Evolutionary conservation across 345 rosid genomes (phyloP).

Genomic region (Populus alba): DNA sequence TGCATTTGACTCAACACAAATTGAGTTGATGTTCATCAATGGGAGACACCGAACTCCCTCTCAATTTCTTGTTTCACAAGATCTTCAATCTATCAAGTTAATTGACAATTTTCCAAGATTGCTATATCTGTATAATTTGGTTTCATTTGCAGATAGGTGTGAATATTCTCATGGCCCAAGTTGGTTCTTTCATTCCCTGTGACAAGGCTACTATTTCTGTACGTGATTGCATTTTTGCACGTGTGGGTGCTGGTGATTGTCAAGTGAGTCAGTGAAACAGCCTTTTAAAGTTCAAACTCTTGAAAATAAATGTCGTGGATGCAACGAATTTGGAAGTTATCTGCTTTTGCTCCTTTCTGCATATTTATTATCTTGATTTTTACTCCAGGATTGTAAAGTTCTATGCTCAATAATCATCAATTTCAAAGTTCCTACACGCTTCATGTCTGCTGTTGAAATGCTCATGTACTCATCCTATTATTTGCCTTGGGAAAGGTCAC

Average conservation of each 20-base stretch:
- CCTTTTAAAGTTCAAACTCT: constrained; percentile 4
- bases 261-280: constrained; percentile 61
- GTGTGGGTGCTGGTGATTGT: constrained; percentile 99
- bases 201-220: constrained; percentile 83
- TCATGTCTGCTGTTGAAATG: too few species aligned
- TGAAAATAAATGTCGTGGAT: neutral
- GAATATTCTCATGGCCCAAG: constrained; percentile 94
- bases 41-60: neutral
- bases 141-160: constrained; percentile 69
- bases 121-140: constrained; percentile 4
- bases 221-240: constrained; percentile 96
- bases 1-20: neutral
- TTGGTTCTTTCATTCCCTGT: constrained; percentile 95
- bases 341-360: neutral
- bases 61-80: neutral
- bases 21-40: neutral
- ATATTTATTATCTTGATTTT: neutral
- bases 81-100: neutral
- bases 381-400: neutral
- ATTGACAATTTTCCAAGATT: constrained; percentile 2
- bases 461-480: too few species aligned
- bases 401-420: neutral
- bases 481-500: too few species aligned
- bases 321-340: neutral
- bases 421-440: too few species aligned